phyloP scores from a whole-genome alignment of 1,284 basidiomycete genomes.

The Austroboletus niveus region DNA sequence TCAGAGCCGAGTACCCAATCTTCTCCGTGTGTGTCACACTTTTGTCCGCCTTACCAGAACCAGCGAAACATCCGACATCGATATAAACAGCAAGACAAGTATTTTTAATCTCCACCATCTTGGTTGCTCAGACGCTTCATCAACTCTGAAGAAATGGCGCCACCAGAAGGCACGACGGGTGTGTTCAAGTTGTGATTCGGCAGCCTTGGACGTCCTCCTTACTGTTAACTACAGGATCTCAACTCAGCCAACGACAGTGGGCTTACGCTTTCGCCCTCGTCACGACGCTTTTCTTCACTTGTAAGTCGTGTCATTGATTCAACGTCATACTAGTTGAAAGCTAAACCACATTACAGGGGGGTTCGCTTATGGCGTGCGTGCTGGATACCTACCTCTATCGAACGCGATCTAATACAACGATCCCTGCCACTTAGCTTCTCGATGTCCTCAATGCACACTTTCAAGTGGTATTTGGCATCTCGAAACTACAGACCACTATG shows the following conservation, averaged over 20 bases:
- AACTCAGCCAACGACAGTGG: conserved; percentile 49
- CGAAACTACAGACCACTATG: conserved; percentile 77
- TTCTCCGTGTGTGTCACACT: no score
- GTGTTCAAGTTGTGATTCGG: conserved; percentile 9
- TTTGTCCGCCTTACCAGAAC: conserved; percentile 7
- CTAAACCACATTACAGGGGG: conserved; percentile 44
- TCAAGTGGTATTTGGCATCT: conserved; percentile 68
- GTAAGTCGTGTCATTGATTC: conserved; percentile 39
- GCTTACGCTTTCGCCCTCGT: conserved; percentile 66
- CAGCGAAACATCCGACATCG: neutral
- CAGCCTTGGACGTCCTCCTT: neutral
- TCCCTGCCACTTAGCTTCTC: conserved; percentile 51
- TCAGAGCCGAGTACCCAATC: no score
- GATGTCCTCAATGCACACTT: conserved; percentile 86
- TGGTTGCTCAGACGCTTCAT: neutral
- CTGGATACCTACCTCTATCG: neutral
- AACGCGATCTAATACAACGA: neutral
- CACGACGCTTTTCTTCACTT: conserved; percentile 80
- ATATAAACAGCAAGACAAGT: conserved; percentile 19
- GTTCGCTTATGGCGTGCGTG: conserved; percentile 68
- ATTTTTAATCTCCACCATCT: conserved; percentile 5
- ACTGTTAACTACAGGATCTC: conserved; percentile 36
- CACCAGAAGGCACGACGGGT: conserved; percentile 39
- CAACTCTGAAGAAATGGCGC: conserved; percentile 22
- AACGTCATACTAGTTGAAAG: neutral